Conservation (phyloP, 1,284 basidiomycete species). For the Trichosporon asahii region DNA sequence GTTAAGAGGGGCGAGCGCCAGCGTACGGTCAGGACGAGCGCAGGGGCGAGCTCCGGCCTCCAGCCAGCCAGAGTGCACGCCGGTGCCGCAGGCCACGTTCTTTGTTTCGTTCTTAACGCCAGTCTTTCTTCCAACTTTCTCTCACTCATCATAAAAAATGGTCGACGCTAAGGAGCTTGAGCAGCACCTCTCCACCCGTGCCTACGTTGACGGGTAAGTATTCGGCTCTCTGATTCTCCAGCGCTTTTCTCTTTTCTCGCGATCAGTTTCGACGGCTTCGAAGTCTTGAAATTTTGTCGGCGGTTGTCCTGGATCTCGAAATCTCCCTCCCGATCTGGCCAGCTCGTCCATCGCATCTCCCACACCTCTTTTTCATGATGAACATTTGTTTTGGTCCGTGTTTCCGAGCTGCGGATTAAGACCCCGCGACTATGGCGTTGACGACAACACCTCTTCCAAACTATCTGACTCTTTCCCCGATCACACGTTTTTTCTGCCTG, state of each 20-base stretch:
- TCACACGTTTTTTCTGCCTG: conserved; percentile 11
- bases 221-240: background rate
- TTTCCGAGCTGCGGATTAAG: conserved; percentile 96
- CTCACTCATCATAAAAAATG: conserved; percentile 56
- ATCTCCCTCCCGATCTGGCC: background rate
- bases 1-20: background rate
- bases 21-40: background rate
- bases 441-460: conserved; percentile 62
- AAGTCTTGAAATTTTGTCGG: background rate
- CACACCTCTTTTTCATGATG: conserved; percentile 58
- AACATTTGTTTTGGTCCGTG: conserved; percentile 91
- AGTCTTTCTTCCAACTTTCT: conserved; percentile 17
- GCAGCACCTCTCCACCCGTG: conserved; percentile 65
- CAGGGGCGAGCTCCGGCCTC: background rate
- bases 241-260: background rate
- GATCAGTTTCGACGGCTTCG: background rate
- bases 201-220: conserved; percentile 48
- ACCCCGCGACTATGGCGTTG: conserved; percentile 71
- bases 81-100: background rate
- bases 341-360: background rate
- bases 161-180: conserved; percentile 75
- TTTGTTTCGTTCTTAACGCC: conserved; percentile 12
- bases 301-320: background rate
- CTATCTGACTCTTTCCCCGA: conserved; percentile 63
- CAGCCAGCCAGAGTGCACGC: background rate